Conservation (phyloP, 257 asterid genomes). For the Lithospermum erythrorhizon region DNA sequence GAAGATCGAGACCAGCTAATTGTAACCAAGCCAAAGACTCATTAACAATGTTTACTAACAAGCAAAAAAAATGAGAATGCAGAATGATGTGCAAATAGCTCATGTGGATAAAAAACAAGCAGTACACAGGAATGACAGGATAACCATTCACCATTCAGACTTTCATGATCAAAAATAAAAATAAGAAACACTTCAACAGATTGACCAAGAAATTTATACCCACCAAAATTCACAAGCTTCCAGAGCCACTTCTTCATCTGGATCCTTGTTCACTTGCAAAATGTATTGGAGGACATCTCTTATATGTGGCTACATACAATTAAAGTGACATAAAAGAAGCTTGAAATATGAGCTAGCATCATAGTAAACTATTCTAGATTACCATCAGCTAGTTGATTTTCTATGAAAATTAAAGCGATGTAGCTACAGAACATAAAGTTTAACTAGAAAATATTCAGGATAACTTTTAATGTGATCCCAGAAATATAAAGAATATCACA, state of each 20-base stretch:
- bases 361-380: background rate
- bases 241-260: conserved; percentile 90
- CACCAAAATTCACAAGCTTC: conserved; percentile 99
- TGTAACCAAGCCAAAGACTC: background rate
- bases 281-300: conserved; percentile 80
- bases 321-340: conserved; percentile 20
- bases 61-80: background rate
- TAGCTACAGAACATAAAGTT: background rate
- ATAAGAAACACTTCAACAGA: background rate
- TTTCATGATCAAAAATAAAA: background rate
- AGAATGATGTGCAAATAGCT: background rate
- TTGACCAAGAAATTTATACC: background rate
- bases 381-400: conserved; percentile 1
- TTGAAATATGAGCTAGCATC: conserved; percentile 1
- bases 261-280: conserved; percentile 81
- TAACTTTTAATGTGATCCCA: conserved; percentile 6
- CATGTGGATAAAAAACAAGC: background rate
- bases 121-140: background rate
- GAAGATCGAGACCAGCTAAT: too few species aligned
- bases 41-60: background rate
- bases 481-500: conserved; percentile 12
- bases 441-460: background rate
- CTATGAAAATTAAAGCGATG: background rate
- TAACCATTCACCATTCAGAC: background rate
- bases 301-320: conserved; percentile 74